phyloP scores from a whole-genome alignment of 441 rosid species.

The Gossypium davidsonii region DNA sequence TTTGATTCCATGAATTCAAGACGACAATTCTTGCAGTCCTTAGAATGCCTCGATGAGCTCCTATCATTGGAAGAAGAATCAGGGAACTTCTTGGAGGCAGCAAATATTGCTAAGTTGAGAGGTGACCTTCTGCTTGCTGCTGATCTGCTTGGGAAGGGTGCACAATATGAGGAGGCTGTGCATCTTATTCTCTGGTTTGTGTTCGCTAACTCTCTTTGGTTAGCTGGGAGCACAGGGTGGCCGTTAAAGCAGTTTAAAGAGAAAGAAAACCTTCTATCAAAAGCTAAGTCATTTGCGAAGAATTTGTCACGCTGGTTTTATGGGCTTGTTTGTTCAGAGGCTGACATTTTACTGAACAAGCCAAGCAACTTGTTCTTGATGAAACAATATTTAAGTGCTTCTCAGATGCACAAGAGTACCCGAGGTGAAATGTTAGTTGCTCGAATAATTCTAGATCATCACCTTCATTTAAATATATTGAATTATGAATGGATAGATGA shows the following conservation, averaged over 20 bases:
- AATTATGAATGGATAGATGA: constrained; percentile 29
- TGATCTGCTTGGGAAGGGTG: constrained; percentile 33
- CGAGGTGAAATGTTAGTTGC: constrained; percentile 34
- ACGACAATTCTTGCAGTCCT: constrained; percentile 28
- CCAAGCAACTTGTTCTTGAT: constrained; percentile 17
- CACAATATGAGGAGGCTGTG: constrained; percentile 28
- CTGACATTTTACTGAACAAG: constrained; percentile 26
- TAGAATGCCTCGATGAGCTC: constrained; percentile 38
- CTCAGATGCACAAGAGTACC: constrained; percentile 23
- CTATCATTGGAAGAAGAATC: constrained; percentile 34
- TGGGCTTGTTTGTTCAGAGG: constrained; percentile 25
- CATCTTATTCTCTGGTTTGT: constrained; percentile 33
- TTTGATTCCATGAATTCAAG: constrained; percentile 22
- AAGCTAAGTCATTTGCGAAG: constrained; percentile 31
- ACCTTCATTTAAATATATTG: constrained; percentile 18
- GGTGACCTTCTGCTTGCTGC: constrained; percentile 32
- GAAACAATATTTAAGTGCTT: constrained; percentile 23
- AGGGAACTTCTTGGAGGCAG: constrained; percentile 41
- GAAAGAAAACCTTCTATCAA: constrained; percentile 31
- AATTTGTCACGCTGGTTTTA: constrained; percentile 20
- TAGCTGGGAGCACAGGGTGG: constrained; percentile 40
- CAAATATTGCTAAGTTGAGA: constrained; percentile 31
- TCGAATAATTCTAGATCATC: constrained; percentile 40
- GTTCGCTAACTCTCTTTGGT: constrained; percentile 42
- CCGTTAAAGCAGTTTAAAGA: constrained; percentile 35